Evolutionary conservation across 176 grass and related monocot species (phyloP).

Genomic region (Cymbopogon citratus): DNA sequence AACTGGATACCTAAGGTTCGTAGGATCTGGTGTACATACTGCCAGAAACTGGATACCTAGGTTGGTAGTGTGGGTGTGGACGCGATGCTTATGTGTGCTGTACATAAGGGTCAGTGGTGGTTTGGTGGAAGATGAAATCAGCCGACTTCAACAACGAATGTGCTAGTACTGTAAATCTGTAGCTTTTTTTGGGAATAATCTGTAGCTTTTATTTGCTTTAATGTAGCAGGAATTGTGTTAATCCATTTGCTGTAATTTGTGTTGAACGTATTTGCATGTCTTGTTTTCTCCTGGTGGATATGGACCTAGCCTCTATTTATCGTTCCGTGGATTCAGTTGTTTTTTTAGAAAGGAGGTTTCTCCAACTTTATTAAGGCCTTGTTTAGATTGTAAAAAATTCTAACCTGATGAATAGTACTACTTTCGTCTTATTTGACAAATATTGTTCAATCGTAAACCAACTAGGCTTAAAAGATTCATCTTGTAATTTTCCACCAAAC

Average conservation of each 20-base stretch:
- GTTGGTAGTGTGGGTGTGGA: slow-evolving; percentile 2
- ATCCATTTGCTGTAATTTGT: background rate
- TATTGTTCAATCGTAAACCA: too few relatives aligned
- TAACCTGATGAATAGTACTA: too few relatives aligned
- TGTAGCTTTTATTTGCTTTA: slow-evolving; percentile 10
- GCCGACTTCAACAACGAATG: slow-evolving; percentile 48
- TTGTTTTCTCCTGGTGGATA: background rate
- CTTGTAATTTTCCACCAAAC: too few relatives aligned
- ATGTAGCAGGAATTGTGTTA: slow-evolving; percentile 6
- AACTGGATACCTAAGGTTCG: slow-evolving; percentile 1
- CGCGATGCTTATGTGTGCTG: background rate
- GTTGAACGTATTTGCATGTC: background rate
- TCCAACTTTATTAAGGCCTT: too few relatives aligned
- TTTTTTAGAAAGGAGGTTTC: too few relatives aligned
- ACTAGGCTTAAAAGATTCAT: too few relatives aligned
- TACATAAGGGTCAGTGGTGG: slow-evolving; percentile 28
- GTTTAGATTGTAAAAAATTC: too few relatives aligned
- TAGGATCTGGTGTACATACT: slow-evolving; percentile 28
- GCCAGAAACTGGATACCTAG: slow-evolving; percentile 9
- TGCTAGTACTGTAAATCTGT: slow-evolving; percentile 25
- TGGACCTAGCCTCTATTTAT: background rate
- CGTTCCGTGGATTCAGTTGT: background rate
- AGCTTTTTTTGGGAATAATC: slow-evolving; percentile 8
- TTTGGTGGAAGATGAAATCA: slow-evolving; percentile 41
- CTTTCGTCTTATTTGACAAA: too few relatives aligned